phyloP scores from a whole-genome alignment of 495 filamentous ascomycete species.

The Trypethelium eluteriae region DNA sequence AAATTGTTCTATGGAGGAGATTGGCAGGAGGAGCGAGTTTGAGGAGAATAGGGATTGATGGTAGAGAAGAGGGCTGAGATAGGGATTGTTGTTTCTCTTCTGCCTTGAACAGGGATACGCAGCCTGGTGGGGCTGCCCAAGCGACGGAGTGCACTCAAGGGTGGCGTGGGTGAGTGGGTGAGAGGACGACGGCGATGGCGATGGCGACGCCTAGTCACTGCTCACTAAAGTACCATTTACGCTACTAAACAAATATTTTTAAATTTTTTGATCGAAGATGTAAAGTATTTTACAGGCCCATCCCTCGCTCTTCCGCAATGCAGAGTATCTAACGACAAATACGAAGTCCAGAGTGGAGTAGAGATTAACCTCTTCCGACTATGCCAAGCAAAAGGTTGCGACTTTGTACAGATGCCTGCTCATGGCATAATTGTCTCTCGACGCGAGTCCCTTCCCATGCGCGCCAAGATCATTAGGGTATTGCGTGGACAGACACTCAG shows the following conservation, averaged over 20 bases:
- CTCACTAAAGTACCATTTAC: background rate
- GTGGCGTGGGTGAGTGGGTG: too few relatives aligned
- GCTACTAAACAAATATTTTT: background rate
- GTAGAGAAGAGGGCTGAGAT: background rate
- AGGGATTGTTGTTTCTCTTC: background rate
- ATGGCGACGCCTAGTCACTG: too few relatives aligned
- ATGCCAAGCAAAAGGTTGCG: background rate
- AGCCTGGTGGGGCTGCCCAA: slow-evolving; percentile 10
- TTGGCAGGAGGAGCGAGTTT: background rate
- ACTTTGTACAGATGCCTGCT: background rate
- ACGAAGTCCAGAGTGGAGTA: slow-evolving; percentile 2
- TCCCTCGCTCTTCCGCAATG: slow-evolving; percentile 7
- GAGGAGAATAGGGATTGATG: background rate
- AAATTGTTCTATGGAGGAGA: background rate
- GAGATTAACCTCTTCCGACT: background rate
- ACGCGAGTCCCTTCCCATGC: background rate
- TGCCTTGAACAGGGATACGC: slow-evolving; percentile 1
- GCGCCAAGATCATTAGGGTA: background rate
- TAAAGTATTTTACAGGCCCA: background rate
- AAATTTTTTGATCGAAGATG: background rate
- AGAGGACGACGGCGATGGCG: too few relatives aligned
- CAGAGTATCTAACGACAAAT: slow-evolving; percentile 11
- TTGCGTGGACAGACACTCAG: background rate
- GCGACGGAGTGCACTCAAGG: background rate
- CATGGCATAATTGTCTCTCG: background rate